These are phyloP conservation scores for Eragrostis tef DNA, from an alignment of 202 grass and related monocot species.

Conservation along the genomic window DNA sequence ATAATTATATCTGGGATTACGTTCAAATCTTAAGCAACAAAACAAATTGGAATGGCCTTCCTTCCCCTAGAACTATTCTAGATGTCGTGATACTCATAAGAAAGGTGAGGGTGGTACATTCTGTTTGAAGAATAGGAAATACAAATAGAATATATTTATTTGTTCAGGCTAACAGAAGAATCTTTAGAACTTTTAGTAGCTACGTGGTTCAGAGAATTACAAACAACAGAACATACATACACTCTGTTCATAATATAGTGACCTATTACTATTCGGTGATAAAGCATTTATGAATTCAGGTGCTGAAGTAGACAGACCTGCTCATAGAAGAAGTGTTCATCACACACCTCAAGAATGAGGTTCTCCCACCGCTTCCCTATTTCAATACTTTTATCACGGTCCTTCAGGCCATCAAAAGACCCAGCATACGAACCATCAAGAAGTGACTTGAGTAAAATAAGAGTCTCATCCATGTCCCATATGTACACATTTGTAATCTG, in stretches of 20 bases:
- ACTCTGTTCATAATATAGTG: background rate
- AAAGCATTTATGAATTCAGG: constrained; percentile 1
- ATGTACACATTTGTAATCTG: constrained; percentile 65
- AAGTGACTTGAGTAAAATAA: constrained; percentile 91
- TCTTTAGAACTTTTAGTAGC: no score
- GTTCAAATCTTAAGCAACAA: no score
- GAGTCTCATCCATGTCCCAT: constrained; percentile 99
- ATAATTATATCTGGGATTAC: no score
- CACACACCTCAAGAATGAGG: constrained; percentile 85
- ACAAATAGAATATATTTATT: no score
- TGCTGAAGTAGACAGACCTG: constrained; percentile 70
- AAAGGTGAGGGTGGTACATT: no score
- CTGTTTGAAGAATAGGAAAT: no score
- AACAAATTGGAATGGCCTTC: no score
- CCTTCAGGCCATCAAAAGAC: constrained; percentile 77
- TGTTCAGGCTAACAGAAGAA: no score
- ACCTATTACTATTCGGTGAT: constrained; percentile 9
- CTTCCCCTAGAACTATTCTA: no score
- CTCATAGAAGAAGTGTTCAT: constrained; percentile 91
- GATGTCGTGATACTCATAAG: no score
- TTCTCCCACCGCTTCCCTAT: constrained; percentile 99
- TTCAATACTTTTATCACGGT: constrained; percentile 62
- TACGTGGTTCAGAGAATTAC: no score
- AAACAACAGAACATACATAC: no score
- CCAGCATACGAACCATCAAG: constrained; percentile 83